Base-by-base conservation (phyloP, 2,329 filamentous ascomycete genomes). In the Sporothrix humicola region DNA sequence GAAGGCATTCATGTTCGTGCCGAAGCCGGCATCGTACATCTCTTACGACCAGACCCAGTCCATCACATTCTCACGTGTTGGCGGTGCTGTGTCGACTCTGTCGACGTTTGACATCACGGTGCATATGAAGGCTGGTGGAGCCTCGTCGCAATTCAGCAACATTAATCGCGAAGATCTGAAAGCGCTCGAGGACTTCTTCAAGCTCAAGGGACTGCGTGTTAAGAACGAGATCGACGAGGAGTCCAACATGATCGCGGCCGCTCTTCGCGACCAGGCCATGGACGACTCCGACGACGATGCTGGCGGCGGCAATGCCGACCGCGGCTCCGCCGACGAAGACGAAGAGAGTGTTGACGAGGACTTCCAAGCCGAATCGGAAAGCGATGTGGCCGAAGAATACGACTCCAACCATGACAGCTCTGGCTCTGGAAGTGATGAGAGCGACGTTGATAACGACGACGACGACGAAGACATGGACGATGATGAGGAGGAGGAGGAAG, bases 181-280 rank as follows among this genome's bases (percentile, higher is more conserved):
- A 83, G 93, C 93, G 7, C 89, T 99, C n/a, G 96, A 99, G 82
- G 91, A 92, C 77, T 99, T 99, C 85, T 98, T 99, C 89, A 96
- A 97, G 83, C 89, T 94, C 78, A 98, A 98, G 87, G 93, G 92
- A 75, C 88, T 99, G 79, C 93, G 95, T 72, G 95, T 97, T 73
- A 98, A 98, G 90, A 99, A 99, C 82, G 96, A 99, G 84, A 98
- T 99, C 85, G 92, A 97, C 75, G 96, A 98, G 81, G 96, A 99
- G 78, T 92, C 93, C 81, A 91, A 92, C 81, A 77, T 89, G 73
- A 88, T 98, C 74, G 92, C 93, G 46, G 93, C 93, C 12, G 94
- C 94, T 26, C 88, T 98, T 75, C 89, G 94, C 75, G 91, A 97
- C 78, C 92, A 96, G 76, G 93, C 90, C 79, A 92, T 97, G 83